These are phyloP conservation scores for Fusarium staphyleae DNA, from an alignment of 2,329 filamentous ascomycete species.

Conservation along the genomic window DNA sequence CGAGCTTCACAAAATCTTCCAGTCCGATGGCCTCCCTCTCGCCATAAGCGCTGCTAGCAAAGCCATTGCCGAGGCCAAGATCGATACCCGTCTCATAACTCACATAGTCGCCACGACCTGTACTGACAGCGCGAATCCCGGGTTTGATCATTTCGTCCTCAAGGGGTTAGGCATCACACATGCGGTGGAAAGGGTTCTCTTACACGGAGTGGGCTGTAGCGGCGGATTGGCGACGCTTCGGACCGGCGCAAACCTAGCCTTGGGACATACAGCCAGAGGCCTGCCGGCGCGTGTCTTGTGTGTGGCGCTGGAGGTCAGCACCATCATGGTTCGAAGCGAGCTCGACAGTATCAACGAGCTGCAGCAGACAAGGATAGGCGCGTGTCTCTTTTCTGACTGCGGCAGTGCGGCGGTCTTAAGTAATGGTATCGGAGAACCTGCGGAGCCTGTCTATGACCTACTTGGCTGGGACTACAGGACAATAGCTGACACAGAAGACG, in stretches of 20 bases:
- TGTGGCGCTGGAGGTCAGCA: slow-evolving; percentile 69
- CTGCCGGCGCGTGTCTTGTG: slow-evolving; percentile 69
- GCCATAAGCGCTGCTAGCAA: slow-evolving; percentile 62
- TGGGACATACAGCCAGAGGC: slow-evolving; percentile 65
- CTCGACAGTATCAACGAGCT: slow-evolving; percentile 66
- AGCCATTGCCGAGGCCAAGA: slow-evolving; percentile 61
- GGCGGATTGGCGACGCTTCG: slow-evolving; percentile 68
- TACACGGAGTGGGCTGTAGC: slow-evolving; percentile 72
- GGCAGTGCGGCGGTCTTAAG: slow-evolving; percentile 71
- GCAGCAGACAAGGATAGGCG: slow-evolving; percentile 69
- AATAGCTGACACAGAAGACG: slow-evolving; percentile 66
- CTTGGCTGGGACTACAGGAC: slow-evolving; percentile 71
- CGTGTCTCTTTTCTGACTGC: slow-evolving; percentile 73
- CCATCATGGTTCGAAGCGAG: slow-evolving; percentile 68
- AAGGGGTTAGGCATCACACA: slow-evolving; percentile 64
- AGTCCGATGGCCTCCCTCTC: slow-evolving; percentile 64
- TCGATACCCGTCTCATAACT: slow-evolving; percentile 63
- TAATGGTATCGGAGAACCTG: slow-evolving; percentile 63
- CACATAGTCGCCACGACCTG: slow-evolving; percentile 73
- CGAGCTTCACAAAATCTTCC: slow-evolving; percentile 62
- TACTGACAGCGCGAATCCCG: slow-evolving; percentile 73
- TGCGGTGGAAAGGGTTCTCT: slow-evolving; percentile 67
- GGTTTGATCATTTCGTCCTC: slow-evolving; percentile 71
- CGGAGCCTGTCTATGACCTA: slow-evolving; percentile 62
- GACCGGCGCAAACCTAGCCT: slow-evolving; percentile 70